Conservation (phyloP, 2,329 filamentous ascomycete genomes). For the Aspergillus unguis region DNA sequence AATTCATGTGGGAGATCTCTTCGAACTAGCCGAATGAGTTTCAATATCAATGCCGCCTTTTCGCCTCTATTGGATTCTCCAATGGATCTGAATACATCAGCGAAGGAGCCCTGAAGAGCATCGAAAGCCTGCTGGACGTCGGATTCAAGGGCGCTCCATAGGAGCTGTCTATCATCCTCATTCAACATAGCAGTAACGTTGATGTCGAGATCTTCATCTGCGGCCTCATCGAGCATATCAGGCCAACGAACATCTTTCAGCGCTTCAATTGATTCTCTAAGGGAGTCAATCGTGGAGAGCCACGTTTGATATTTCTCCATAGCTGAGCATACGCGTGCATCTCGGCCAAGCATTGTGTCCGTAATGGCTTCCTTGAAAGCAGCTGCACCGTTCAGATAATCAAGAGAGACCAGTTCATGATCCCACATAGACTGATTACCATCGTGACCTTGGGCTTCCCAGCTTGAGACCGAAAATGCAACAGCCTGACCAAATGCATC, state of each 20-base stretch:
- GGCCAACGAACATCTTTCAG: slow-evolving; percentile 37
- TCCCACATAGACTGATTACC: slow-evolving; percentile 64
- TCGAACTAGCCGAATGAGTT: slow-evolving; percentile 71
- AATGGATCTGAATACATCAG: slow-evolving; percentile 47
- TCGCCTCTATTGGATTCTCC: slow-evolving; percentile 48
- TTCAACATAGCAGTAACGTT: slow-evolving; percentile 53
- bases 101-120: slow-evolving; percentile 47
- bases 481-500: slow-evolving; percentile 64
- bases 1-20: slow-evolving; percentile 58
- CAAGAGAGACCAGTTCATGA: slow-evolving; percentile 59
- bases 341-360: slow-evolving; percentile 68
- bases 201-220: slow-evolving; percentile 38
- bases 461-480: slow-evolving; percentile 58
- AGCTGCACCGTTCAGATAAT: slow-evolving; percentile 63
- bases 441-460: slow-evolving; percentile 55
- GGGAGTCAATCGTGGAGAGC: slow-evolving; percentile 65
- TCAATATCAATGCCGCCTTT: slow-evolving; percentile 62
- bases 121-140: slow-evolving; percentile 57
- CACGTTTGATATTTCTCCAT: slow-evolving; percentile 67
- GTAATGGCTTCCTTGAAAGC: slow-evolving; percentile 68
- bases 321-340: slow-evolving; percentile 61
- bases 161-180: slow-evolving; percentile 64
- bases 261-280: slow-evolving; percentile 31
- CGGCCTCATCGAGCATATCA: slow-evolving; percentile 38
- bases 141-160: slow-evolving; percentile 59